These are phyloP conservation scores for Macrocybe sp. DNA, from an alignment of 1,284 basidiomycete species.

Conservation along the genomic window DNA sequence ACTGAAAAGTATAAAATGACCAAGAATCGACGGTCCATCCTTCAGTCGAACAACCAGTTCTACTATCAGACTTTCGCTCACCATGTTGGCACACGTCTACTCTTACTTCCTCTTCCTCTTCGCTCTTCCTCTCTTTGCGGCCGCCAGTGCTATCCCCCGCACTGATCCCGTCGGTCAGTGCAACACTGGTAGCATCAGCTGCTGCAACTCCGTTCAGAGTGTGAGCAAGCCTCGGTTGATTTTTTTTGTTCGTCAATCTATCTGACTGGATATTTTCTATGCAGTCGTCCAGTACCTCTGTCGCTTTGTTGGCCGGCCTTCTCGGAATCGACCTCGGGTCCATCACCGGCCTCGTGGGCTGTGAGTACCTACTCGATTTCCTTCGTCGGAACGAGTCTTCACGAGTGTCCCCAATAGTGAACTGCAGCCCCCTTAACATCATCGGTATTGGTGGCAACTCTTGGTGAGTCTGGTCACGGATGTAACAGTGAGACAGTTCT, in stretches of 20 bases:
- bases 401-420: neutral
- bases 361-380: neutral
- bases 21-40: neutral
- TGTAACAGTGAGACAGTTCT: too few species aligned
- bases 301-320: neutral
- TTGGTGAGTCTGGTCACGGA: conserved; percentile 4
- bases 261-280: neutral
- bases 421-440: conserved; percentile 14
- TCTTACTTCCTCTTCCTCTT: neutral
- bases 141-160: neutral
- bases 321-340: neutral
- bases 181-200: neutral
- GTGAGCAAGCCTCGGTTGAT: neutral
- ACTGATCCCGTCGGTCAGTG: neutral
- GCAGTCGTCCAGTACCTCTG: neutral
- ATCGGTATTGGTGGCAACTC: conserved; percentile 14
- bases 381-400: neutral
- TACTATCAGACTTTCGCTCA: neutral
- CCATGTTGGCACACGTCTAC: neutral
- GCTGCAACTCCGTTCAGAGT: neutral
- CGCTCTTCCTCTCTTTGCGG: neutral
- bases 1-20: neutral
- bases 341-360: neutral
- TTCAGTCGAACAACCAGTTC: conserved; percentile 1
- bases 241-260: neutral